These are phyloP conservation scores for Tricholoma furcatifolium DNA, from an alignment of 768 basidiomycete species.

Conservation along the genomic window DNA sequence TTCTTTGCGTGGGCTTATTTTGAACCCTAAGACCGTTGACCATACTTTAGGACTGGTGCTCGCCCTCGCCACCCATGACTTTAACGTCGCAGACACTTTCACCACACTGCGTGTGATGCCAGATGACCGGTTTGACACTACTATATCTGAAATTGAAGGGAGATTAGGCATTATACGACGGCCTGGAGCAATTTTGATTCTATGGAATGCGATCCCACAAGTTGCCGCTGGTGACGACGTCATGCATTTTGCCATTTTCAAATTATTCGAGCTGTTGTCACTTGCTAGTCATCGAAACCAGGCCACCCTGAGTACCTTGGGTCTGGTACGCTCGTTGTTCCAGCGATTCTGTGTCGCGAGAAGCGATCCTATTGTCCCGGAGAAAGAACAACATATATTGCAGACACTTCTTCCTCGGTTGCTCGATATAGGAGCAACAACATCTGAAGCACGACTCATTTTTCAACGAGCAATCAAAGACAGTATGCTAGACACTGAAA, in stretches of 20 bases:
- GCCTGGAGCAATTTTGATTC: no score
- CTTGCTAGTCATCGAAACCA: constrained; percentile 67
- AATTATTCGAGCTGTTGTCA: constrained; percentile 62
- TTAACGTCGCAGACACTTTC: constrained; percentile 58
- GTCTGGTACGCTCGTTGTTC: constrained; percentile 54
- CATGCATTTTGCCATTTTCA: constrained; percentile 55
- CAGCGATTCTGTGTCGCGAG: constrained; percentile 37
- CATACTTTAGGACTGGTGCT: constrained; percentile 67
- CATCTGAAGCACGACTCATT: constrained; percentile 59
- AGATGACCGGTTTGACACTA: constrained; percentile 36
- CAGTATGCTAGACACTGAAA: constrained; percentile 55
- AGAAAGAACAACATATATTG: constrained; percentile 53
- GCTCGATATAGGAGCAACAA: constrained; percentile 72
- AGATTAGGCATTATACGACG: no score
- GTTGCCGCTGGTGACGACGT: constrained; percentile 36
- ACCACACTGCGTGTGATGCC: constrained; percentile 34
- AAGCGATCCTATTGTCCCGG: constrained; percentile 23
- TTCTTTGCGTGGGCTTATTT: constrained; percentile 53
- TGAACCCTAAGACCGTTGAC: constrained; percentile 44
- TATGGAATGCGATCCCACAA: no score
- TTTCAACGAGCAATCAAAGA: constrained; percentile 58
- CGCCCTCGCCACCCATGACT: constrained; percentile 64
- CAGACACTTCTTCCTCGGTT: constrained; percentile 66
- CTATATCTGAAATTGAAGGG: constrained; percentile 41
- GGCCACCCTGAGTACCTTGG: constrained; percentile 59